Evolutionary conservation across 352 stramenopile genomes (phyloP), one percentile per base, ranked within the genome.

Genomic region (Phytopythium helicoides): DNA sequence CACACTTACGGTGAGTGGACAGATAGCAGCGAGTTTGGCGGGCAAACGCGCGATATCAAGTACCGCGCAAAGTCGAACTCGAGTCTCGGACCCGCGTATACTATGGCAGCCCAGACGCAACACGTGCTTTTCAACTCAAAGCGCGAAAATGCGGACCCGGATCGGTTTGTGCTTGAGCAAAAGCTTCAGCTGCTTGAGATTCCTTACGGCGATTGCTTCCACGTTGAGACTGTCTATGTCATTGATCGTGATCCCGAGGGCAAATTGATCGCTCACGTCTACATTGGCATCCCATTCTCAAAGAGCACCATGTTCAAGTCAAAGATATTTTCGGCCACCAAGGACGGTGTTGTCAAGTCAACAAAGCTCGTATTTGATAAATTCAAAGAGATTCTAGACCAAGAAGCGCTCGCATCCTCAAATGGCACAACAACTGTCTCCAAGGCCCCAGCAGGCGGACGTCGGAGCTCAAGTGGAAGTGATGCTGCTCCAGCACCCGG

Each of bases 241-340:
- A 46, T 80, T 33, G 70, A 73, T 16, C 73, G 79, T 47, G 74
- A 82, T 12, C 46, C 56, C 3, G 62, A 74, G 11, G 73, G 64
- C 10, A 66, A 71, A 34, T 47, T 85, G 19, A 47, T 83, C 25
- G 77, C 67, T 2, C 68, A 70, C 23, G 81, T 89, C n/a, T 89
- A 70, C 47, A 66, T 89, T 6, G 79, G 56, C 31, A 71, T 94
- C 40, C 81, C 81, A 42, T 94, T 94, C 60, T 86, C 74, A 16
- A 94, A 92, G 51, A 84, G 73, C 38, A 92, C 81, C 21, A 88
- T 94, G 76, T 94, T 90, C 55, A 87, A 87, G 65, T 76, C 71
- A 4, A 94, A 92, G 64, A 94, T 94, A 39, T 65, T 81, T n/a
- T 88, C 81, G 3, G 71, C 59, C 5, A 86, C 76, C 10, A 81